phyloP scores from a whole-genome alignment of 2,329 filamentous ascomycete species.

The Ophiostoma sp. region DNA sequence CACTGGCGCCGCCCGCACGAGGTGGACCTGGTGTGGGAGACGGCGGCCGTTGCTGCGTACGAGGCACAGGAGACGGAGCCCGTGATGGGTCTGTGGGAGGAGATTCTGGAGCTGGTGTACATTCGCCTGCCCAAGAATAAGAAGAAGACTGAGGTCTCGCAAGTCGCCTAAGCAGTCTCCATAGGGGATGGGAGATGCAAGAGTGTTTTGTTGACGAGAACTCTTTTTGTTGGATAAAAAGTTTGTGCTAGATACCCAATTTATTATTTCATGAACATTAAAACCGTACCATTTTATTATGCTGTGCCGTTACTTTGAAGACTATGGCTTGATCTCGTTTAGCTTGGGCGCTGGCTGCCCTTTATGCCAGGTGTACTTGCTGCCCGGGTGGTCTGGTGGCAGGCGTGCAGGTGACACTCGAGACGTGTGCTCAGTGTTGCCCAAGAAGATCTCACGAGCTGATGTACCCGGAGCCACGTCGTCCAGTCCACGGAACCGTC shows the following conservation, averaged over 20 bases:
- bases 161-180: neutral
- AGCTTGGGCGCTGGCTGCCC: constrained; percentile 20
- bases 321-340: constrained; percentile 13
- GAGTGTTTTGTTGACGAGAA: too few relatives aligned
- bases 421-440: constrained; percentile 23
- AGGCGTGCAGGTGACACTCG: neutral
- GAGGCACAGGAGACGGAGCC: constrained; percentile 28
- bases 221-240: neutral
- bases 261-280: neutral
- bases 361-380: constrained; percentile 17
- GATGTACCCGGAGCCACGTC: constrained; percentile 19
- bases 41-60: constrained; percentile 42
- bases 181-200: neutral
- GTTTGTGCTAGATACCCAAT: neutral
- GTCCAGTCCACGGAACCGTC: constrained; percentile 33
- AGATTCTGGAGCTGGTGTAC: constrained; percentile 24
- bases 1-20: constrained; percentile 36
- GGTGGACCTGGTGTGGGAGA: constrained; percentile 35
- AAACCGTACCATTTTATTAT: too few relatives aligned
- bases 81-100: constrained; percentile 24
- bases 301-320: too few relatives aligned
- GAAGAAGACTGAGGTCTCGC: neutral
- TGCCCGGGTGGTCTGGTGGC: constrained; percentile 19
- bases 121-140: neutral
- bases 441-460: constrained; percentile 26